phyloP scores from a whole-genome alignment of 345 rosid genomes.

The Lepidium didymum region DNA sequence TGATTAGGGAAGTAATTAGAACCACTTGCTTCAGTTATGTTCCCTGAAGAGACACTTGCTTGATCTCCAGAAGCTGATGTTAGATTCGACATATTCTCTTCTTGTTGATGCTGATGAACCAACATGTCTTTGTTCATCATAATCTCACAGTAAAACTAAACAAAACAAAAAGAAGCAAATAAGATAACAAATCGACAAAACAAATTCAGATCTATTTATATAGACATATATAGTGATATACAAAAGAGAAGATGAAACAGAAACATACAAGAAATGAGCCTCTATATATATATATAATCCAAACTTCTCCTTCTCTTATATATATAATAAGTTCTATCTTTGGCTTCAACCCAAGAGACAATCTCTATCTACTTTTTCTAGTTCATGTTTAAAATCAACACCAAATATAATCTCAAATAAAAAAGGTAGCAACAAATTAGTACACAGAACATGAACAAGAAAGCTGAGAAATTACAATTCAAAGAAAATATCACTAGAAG shows the following conservation, averaged over 20 bases:
- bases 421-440: constrained; percentile 40
- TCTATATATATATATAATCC: constrained; percentile 3
- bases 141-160: neutral
- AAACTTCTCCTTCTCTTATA: constrained; percentile 4
- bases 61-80: constrained; percentile 72
- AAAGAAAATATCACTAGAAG: neutral
- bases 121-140: constrained; percentile 45
- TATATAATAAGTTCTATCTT: constrained; percentile 34
- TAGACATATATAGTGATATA: neutral
- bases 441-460: constrained; percentile 24
- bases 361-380: constrained; percentile 31
- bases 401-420: constrained; percentile 23
- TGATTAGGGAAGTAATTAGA: constrained; percentile 26
- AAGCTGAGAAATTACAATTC: constrained; percentile 12
- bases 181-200: constrained; percentile 13
- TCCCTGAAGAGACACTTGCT: constrained; percentile 76
- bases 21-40: constrained; percentile 44
- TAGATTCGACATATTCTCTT: constrained; percentile 84
- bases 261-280: constrained; percentile 20
- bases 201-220: constrained; percentile 18
- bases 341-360: constrained; percentile 81
- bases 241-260: constrained; percentile 27
- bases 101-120: constrained; percentile 42
- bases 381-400: constrained; percentile 28
- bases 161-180: constrained; percentile 18